Evolutionary conservation across 306 rosid species (phyloP).

Genomic region (Cucurbita maxima): DNA sequence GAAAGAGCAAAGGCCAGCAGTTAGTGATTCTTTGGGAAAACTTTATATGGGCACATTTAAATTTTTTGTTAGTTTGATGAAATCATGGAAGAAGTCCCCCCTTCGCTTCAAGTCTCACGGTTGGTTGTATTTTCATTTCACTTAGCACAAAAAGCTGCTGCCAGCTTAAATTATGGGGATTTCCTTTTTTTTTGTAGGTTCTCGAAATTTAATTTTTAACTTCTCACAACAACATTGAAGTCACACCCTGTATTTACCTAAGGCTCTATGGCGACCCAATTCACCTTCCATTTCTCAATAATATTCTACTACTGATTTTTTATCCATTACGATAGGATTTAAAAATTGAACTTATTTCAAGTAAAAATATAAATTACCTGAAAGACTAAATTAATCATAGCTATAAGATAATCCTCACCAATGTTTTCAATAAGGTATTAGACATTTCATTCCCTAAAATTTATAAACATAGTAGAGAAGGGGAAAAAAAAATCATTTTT

Average conservation of each 20-base stretch:
- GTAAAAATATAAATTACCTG: background rate
- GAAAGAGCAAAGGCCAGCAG: constrained; percentile 22
- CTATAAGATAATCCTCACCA: too few species aligned
- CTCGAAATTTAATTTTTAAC: background rate
- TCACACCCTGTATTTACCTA: background rate
- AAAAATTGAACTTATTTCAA: too few species aligned
- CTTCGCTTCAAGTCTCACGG: background rate
- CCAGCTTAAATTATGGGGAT: background rate
- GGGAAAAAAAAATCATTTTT: too few species aligned
- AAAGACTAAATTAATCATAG: background rate
- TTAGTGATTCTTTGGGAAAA: constrained; percentile 2
- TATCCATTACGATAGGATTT: background rate
- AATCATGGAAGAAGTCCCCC: background rate
- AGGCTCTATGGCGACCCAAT: background rate
- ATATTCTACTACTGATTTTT: background rate
- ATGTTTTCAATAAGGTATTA: too few species aligned
- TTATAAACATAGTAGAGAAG: too few species aligned
- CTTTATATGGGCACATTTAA: background rate
- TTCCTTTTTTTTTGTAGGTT: constrained; percentile 1
- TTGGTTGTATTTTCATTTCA: background rate
- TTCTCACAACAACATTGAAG: background rate
- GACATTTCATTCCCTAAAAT: too few species aligned
- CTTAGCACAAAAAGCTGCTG: background rate
- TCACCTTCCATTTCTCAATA: background rate
- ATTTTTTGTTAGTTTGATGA: constrained; percentile 3